A percentile compares a stretch with the other conserved stretches of the same genome.
These are phyloP conservation scores for Plantago major DNA, from an alignment of 257 asterid species.

Conservation along the genomic window DNA sequence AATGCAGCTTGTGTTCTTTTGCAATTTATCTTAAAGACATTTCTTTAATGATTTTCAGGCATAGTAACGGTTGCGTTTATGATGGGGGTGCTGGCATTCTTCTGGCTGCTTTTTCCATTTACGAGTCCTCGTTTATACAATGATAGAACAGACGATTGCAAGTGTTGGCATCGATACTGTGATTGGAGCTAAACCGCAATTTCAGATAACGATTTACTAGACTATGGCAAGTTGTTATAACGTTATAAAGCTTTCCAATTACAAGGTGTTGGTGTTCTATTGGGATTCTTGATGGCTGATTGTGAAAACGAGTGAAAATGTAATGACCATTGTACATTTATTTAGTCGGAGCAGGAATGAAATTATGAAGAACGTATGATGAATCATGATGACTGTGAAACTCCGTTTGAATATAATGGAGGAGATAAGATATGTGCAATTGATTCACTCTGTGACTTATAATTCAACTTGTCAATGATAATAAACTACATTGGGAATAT, in stretches of 20 bases:
- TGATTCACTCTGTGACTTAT: constrained; percentile 26
- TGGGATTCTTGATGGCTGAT: constrained; percentile 18
- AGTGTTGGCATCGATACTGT: constrained; percentile 81
- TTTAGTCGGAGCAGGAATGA: constrained; percentile 30
- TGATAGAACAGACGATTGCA: constrained; percentile 44
- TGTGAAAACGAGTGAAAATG: constrained; percentile 22
- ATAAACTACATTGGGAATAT: constrained; percentile 25
- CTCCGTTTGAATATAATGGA: neutral
- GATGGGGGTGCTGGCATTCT: constrained; percentile 59
- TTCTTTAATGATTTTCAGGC: constrained; percentile 40
- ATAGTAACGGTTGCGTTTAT: constrained; percentile 41
- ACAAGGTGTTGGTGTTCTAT: neutral
- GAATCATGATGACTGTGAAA: constrained; percentile 17
- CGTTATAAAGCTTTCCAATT: neutral
- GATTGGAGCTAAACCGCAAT: constrained; percentile 38
- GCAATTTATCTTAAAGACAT: neutral
- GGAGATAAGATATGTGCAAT: constrained; percentile 14
- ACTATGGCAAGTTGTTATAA: neutral
- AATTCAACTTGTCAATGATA: constrained; percentile 26
- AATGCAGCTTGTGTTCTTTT: neutral
- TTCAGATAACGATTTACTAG: neutral
- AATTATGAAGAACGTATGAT: constrained; percentile 32
- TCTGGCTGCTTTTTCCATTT: constrained; percentile 61
- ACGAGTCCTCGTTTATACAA: constrained; percentile 59
- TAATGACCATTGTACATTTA: constrained; percentile 39